Conservation (phyloP, 352 stramenopile species). For the Phytophthora hibernalis region DNA sequence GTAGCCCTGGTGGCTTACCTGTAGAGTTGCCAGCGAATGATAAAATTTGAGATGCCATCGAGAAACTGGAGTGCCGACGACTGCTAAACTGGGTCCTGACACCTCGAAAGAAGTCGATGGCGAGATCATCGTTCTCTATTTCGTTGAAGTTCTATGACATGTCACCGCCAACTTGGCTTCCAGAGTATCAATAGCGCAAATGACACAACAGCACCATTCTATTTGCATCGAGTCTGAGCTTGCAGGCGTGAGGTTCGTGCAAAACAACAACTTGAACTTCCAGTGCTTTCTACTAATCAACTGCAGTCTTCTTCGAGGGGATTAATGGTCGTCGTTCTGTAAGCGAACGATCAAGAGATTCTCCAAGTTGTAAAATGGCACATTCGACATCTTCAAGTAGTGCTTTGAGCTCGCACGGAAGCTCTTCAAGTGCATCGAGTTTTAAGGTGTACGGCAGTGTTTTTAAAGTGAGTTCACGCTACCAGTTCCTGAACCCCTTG, state of each 20-base stretch:
- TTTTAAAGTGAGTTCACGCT: constrained; percentile 86
- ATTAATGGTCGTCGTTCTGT: not conserved
- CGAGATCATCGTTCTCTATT: not conserved
- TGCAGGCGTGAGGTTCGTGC: not conserved
- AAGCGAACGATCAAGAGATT: not conserved
- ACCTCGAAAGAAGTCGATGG: not conserved
- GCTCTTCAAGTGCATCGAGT: constrained; percentile 18
- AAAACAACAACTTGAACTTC: not conserved
- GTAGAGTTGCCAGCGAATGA: not conserved
- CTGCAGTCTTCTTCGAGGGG: constrained; percentile 6
- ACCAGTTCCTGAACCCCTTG: constrained; percentile 90
- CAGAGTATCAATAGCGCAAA: constrained; percentile 1
- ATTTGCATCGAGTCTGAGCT: constrained; percentile 14
- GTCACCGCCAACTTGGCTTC: not conserved
- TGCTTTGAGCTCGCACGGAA: constrained; percentile 6
- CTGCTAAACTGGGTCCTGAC: too few relatives aligned
- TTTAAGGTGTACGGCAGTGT: constrained; percentile 87
- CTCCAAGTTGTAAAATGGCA: constrained; percentile 21
- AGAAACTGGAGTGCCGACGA: too few relatives aligned
- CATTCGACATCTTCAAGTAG: constrained; percentile 22
- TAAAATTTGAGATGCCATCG: too few relatives aligned
- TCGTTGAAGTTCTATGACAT: not conserved
- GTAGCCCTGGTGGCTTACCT: constrained; percentile 25
- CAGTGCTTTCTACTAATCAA: constrained; percentile 27
- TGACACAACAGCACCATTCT: constrained; percentile 6